These are phyloP conservation scores for Tetraselmis striata DNA, from an alignment of 139 green algal genomes.

Conservation along the genomic window DNA sequence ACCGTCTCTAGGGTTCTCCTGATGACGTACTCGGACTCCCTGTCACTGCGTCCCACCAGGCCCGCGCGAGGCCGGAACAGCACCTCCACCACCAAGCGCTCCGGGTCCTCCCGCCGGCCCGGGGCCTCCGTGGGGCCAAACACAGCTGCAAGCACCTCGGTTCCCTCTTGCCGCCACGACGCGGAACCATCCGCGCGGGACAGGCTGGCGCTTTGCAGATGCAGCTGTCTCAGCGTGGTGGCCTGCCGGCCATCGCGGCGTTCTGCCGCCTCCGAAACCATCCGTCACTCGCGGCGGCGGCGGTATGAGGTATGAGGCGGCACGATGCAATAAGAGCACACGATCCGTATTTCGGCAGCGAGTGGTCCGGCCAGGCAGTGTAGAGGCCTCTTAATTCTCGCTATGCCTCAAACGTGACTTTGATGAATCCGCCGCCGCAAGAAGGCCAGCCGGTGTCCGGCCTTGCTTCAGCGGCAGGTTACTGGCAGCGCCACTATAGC, in stretches of 20 bases:
- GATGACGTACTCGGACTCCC: conserved; percentile 41
- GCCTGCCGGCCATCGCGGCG: neutral
- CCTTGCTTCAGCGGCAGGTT: too few relatives aligned
- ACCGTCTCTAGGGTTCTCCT: conserved; percentile 30
- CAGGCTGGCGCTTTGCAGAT: conserved; percentile 11
- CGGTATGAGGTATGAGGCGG: too few relatives aligned
- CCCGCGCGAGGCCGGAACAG: conserved; percentile 45
- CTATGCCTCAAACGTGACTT: too few relatives aligned
- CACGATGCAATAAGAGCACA: too few relatives aligned
- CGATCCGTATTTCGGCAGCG: too few relatives aligned
- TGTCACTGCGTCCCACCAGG: conserved; percentile 12
- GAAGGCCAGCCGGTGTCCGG: too few relatives aligned
- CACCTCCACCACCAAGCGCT: conserved; percentile 54
- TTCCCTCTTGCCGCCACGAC: conserved; percentile 50
- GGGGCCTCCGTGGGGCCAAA: conserved; percentile 43
- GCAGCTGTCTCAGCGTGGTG: neutral
- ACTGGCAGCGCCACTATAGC: too few relatives aligned
- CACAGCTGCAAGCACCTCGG: conserved; percentile 51
- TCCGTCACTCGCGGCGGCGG: too few relatives aligned
- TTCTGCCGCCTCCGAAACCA: too few relatives aligned
- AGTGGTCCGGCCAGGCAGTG: too few relatives aligned
- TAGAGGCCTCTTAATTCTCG: too few relatives aligned
- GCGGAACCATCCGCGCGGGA: conserved; percentile 55
- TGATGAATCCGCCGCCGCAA: too few relatives aligned
- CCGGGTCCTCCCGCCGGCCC: conserved; percentile 42